phyloP scores from a whole-genome alignment of 208 protist species.

The Acanthamoeba royreba region DNA sequence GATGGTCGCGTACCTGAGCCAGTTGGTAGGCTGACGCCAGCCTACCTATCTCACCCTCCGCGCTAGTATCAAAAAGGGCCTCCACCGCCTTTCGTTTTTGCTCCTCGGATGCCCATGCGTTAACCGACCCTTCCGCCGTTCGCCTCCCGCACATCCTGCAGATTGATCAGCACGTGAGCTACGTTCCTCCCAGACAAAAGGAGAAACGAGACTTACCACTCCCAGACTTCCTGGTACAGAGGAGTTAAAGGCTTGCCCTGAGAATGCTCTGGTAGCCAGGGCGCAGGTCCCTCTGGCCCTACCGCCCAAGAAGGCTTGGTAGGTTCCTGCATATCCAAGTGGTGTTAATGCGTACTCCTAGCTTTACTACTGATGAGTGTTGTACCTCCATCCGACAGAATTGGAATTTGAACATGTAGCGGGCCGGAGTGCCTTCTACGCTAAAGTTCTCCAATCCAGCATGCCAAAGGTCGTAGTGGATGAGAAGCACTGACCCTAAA shows the following conservation, averaged over 20 bases:
- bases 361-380: not conserved
- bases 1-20: not conserved
- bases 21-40: not conserved
- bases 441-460: not conserved
- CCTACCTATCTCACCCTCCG: not conserved
- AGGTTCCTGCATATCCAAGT: not conserved
- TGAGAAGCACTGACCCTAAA: constrained; percentile 10
- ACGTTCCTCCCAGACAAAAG: not conserved
- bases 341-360: not conserved
- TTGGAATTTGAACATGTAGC: constrained; percentile 50
- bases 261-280: not conserved
- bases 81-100: not conserved
- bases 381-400: not conserved
- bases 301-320: not conserved
- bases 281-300: not conserved
- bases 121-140: not conserved
- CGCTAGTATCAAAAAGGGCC: not conserved
- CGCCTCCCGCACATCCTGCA: not conserved
- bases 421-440: not conserved
- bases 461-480: constrained; percentile 48
- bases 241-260: not conserved
- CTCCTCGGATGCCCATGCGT: not conserved
- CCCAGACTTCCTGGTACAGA: not conserved
- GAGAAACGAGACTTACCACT: not conserved
- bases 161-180: not conserved